These are phyloP conservation scores for Botrytis medusae DNA, from an alignment of 2,329 filamentous ascomycete genomes.

Conservation along the genomic window DNA sequence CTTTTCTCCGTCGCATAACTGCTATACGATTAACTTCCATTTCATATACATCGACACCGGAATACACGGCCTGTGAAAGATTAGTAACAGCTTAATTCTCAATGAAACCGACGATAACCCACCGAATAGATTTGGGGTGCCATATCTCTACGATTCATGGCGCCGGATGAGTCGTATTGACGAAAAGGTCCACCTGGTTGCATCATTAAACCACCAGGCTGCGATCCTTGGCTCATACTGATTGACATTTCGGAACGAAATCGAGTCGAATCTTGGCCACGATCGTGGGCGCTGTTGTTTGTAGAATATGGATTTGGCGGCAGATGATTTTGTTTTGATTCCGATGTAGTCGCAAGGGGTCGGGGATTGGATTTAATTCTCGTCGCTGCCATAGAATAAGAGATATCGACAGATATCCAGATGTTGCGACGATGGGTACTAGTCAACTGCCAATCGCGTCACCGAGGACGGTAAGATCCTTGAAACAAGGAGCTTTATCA, in stretches of 20 bases:
- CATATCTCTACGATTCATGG: slow-evolving; percentile 31
- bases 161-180: slow-evolving; percentile 36
- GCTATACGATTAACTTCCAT: slow-evolving; percentile 94
- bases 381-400: slow-evolving; percentile 34
- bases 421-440: slow-evolving; percentile 1
- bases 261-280: slow-evolving; percentile 28
- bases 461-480: neutral
- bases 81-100: slow-evolving; percentile 20
- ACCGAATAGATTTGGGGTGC: slow-evolving; percentile 63
- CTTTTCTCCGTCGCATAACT: slow-evolving; percentile 92
- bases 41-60: slow-evolving; percentile 94
- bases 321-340: slow-evolving; percentile 37
- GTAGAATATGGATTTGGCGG: slow-evolving; percentile 30
- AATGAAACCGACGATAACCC: slow-evolving; percentile 34
- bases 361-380: slow-evolving; percentile 34
- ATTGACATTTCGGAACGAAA: slow-evolving; percentile 38
- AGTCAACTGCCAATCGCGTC: slow-evolving; percentile 23
- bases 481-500: neutral
- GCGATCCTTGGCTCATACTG: slow-evolving; percentile 40
- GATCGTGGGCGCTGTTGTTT: slow-evolving; percentile 30
- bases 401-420: slow-evolving; percentile 8
- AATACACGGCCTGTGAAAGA: slow-evolving; percentile 72
- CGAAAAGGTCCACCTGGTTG: slow-evolving; percentile 37
- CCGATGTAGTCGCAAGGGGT: slow-evolving; percentile 35
- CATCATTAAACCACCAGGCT: slow-evolving; percentile 39